Base-by-base conservation (phyloP, 805 yeast species). In the Candida easanensis region DNA sequence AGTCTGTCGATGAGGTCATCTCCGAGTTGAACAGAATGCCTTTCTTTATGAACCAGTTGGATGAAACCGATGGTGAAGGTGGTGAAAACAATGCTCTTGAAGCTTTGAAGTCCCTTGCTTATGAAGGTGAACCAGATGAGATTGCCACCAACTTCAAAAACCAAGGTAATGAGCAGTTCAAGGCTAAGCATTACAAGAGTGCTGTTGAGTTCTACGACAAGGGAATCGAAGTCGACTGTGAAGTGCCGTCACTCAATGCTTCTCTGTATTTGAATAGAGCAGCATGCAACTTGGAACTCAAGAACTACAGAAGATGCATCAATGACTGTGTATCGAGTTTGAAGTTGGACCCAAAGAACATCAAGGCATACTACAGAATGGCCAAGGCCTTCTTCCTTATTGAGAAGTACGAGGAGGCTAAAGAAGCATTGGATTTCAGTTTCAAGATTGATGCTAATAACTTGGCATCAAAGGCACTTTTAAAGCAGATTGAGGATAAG, bases 121-220 rank as follows among this genome's bases (percentile, higher is more conserved):
- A 88, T 58, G 99, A 93, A 38, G 99, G 98, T 35, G 96, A 88
- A 50, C 97, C 97, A 0, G 82, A 84, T 56, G 99, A 93, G 58
- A 71, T 89, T 27, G 97, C 97, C 4, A 73, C 78, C 19, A 90
- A 89, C 58, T 93, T 90, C 69, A 88, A 89, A 50, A 82, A 77
- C 48, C 97, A 91, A 60, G 99, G 99, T 5, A 93, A 95, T 62
- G 97, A 88, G 14, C 76, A 86, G 45, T 93, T 74, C 66, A 82
- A 79, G 60, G 68, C 69, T 9, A 87, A 83, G 54, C 79, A 82
- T 54, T 93, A 76, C 65, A 74, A 77, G 43, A 79, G 79, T 50
- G 99, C 99, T 0, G 70, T 87, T 33, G 84, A 79, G 42, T 83
- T 71, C 56, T 93, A 93, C 57, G 80, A 82, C 26, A 81, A 86